Evolutionary conservation across 2,329 filamentous ascomycete genomes (phyloP).

Genomic region (Hypoxylon sp.): DNA sequence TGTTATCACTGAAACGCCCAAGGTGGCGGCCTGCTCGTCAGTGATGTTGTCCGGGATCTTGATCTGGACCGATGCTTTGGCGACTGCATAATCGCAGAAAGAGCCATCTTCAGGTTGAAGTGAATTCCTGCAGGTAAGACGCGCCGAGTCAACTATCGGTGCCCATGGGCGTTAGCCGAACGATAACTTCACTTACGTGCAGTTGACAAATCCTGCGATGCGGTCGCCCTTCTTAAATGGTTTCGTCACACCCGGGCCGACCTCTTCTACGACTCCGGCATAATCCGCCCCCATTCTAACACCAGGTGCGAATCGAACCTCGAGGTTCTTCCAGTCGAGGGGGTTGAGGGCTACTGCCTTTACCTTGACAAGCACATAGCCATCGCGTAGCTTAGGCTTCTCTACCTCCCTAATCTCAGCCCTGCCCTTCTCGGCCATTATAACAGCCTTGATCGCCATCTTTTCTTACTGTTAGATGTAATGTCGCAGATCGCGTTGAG

Average conservation of each 20-base stretch:
- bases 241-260: constrained; percentile 61
- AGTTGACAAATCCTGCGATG: constrained; percentile 55
- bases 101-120: constrained; percentile 59
- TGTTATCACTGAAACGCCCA: constrained; percentile 60
- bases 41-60: constrained; percentile 63
- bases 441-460: constrained; percentile 46
- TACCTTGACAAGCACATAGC: constrained; percentile 54
- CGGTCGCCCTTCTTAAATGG: constrained; percentile 64
- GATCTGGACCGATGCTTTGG: constrained; percentile 59
- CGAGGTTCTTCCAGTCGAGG: constrained; percentile 55
- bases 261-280: constrained; percentile 62
- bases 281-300: constrained; percentile 61
- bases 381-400: constrained; percentile 44
- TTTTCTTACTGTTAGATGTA: not conserved
- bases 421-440: constrained; percentile 40
- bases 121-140: constrained; percentile 49
- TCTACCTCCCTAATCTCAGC: constrained; percentile 48
- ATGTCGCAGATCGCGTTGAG: not conserved
- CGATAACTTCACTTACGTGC: constrained; percentile 44
- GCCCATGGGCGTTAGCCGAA: not conserved
- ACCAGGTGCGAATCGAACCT: constrained; percentile 37
- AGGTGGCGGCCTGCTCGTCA: constrained; percentile 62
- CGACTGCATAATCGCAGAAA: constrained; percentile 59
- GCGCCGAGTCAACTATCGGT: not conserved
- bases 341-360: constrained; percentile 57